Percentiles rank a stretch among this genome's conserved stretches.
phyloP scores from a whole-genome alignment of 2,329 filamentous ascomycete species.

The Elsinoe perseae region DNA sequence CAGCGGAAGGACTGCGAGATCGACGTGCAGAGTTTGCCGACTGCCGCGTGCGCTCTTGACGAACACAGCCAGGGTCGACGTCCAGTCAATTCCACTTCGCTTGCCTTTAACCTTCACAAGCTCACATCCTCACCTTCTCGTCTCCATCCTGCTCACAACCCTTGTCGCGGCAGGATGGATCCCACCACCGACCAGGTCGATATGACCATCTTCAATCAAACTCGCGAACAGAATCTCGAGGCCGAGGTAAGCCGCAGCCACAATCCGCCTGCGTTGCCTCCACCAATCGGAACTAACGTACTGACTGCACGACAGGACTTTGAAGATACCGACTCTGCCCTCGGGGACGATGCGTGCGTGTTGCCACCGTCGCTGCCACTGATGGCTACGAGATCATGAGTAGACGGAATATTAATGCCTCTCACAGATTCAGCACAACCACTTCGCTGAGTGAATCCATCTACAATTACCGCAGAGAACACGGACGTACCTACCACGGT shows the following conservation, averaged over 20 bases:
- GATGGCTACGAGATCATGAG: conserved; percentile 15
- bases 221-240: conserved; percentile 31
- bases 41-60: conserved; percentile 7
- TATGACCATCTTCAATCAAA: conserved; percentile 19
- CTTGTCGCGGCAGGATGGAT: conserved; percentile 10
- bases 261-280: conserved; percentile 1
- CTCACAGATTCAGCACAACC: conserved; percentile 28
- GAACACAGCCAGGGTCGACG: conserved; percentile 3
- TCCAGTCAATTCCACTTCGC: background rate
- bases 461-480: conserved; percentile 31
- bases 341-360: conserved; percentile 31
- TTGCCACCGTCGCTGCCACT: background rate
- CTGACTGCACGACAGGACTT: conserved; percentile 18
- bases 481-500: conserved; percentile 34
- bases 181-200: conserved; percentile 13
- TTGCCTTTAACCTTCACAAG: background rate
- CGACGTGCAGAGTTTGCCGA: conserved; percentile 6
- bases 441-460: conserved; percentile 32
- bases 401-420: background rate
- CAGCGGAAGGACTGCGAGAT: background rate
- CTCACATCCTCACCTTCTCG: background rate
- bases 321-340: conserved; percentile 30
- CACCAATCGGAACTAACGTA: background rate
- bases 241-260: conserved; percentile 27
- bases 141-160: background rate